Evolutionary conservation across 2,329 filamentous ascomycete species (phyloP).

Genomic region (Cladophialophora bantiana): DNA sequence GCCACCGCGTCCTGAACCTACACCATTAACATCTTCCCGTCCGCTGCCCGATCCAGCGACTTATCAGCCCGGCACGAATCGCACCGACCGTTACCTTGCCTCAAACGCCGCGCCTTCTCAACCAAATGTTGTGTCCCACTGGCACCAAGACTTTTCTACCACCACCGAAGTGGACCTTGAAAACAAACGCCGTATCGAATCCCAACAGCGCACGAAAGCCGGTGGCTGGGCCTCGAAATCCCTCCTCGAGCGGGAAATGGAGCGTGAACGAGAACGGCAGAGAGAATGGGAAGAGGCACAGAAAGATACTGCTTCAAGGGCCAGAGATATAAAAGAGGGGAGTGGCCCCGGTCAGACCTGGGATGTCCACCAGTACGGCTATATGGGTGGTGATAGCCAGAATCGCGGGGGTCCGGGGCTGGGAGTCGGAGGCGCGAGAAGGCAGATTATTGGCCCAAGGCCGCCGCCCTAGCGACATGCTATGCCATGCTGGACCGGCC

Average conservation of each 20-base stretch:
- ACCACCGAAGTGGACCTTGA: slow-evolving; percentile 64
- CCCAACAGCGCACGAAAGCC: slow-evolving; percentile 65
- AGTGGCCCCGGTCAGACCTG: slow-evolving; percentile 60
- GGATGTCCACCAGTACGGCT: slow-evolving; percentile 70
- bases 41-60: slow-evolving; percentile 57
- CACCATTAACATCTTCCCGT: slow-evolving; percentile 41
- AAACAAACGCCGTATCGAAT: slow-evolving; percentile 59
- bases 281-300: slow-evolving; percentile 70
- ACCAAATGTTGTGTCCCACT: slow-evolving; percentile 49
- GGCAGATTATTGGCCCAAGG: slow-evolving; percentile 69
- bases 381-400: slow-evolving; percentile 67
- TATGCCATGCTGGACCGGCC: background rate
- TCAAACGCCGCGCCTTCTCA: slow-evolving; percentile 60
- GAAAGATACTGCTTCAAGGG: slow-evolving; percentile 56
- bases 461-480: slow-evolving; percentile 48
- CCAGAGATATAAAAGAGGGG: slow-evolving; percentile 55
- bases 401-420: slow-evolving; percentile 61
- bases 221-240: slow-evolving; percentile 69
- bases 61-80: slow-evolving; percentile 48
- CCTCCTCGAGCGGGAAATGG: slow-evolving; percentile 71
- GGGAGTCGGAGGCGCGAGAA: slow-evolving; percentile 62
- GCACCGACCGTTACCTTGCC: slow-evolving; percentile 63
- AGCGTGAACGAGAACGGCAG: slow-evolving; percentile 69
- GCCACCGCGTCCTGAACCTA: slow-evolving; percentile 27
- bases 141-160: slow-evolving; percentile 56